These are phyloP conservation scores for Phytopythium litorale DNA, from an alignment of 352 stramenopile genomes.

Conservation along the genomic window DNA sequence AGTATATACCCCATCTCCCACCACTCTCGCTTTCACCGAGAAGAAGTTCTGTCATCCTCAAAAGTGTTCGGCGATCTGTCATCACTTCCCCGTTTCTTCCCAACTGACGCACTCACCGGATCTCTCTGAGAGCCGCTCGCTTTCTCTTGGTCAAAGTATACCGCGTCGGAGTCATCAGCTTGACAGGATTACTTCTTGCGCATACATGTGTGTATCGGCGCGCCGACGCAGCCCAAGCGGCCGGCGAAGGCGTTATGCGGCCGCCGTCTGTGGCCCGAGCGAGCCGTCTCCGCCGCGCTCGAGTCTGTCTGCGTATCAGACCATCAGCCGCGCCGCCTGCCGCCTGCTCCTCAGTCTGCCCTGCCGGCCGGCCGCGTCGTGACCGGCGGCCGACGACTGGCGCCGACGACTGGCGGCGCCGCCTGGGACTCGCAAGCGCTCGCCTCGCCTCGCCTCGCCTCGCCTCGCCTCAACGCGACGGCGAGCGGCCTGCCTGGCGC, in stretches of 20 bases:
- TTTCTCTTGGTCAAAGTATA: neutral
- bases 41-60: too few species aligned
- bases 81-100: neutral
- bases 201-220: too few species aligned
- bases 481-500: neutral
- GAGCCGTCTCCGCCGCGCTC: too few species aligned
- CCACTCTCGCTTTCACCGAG: too few species aligned
- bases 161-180: neutral
- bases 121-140: neutral
- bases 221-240: too few species aligned
- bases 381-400: neutral
- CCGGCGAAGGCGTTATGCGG: too few species aligned
- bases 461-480: neutral
- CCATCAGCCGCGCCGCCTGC: neutral
- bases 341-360: neutral
- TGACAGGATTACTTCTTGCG: neutral
- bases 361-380: too few species aligned
- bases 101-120: neutral
- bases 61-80: neutral
- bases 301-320: neutral
- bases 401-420: neutral
- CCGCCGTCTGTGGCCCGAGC: too few species aligned
- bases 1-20: too few species aligned
- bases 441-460: too few species aligned
- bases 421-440: neutral